These are phyloP conservation scores for Rhodofomes roseus DNA, from an alignment of 1,284 basidiomycete genomes.

Conservation along the genomic window DNA sequence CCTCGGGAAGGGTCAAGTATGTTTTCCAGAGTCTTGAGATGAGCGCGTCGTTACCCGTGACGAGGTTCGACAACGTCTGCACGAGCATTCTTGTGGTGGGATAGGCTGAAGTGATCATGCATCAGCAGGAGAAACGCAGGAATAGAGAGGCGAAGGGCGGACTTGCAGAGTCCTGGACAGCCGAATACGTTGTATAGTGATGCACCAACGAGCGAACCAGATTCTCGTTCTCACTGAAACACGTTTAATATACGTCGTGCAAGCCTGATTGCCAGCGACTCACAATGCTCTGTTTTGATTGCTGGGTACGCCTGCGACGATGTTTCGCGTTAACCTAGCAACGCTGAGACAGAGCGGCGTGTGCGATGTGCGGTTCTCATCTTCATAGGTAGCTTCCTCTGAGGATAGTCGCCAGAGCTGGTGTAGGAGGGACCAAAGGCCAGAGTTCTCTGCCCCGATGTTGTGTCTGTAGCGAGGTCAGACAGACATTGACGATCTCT, in stretches of 20 bases:
- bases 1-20: conserved; percentile 65
- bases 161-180: conserved; percentile 53
- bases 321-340: conserved; percentile 74
- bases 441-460: conserved; percentile 41
- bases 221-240: conserved; percentile 56
- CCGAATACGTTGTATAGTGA: conserved; percentile 67
- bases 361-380: conserved; percentile 25
- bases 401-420: conserved; percentile 55
- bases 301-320: conserved; percentile 60
- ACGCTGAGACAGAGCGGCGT: conserved; percentile 42
- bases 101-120: conserved; percentile 39
- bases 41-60: conserved; percentile 63
- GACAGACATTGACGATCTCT: not conserved
- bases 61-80: conserved; percentile 71
- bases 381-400: too few relatives aligned
- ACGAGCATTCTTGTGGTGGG: conserved; percentile 54
- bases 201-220: conserved; percentile 57
- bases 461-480: conserved; percentile 30
- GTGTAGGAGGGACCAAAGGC: conserved; percentile 52
- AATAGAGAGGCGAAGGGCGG: conserved; percentile 17
- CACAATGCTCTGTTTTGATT: conserved; percentile 70
- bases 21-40: conserved; percentile 55
- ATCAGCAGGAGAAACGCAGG: conserved; percentile 3
- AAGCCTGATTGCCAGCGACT: not conserved
- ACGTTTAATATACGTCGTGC: not conserved